These are phyloP conservation scores for Cephaloascus albidus DNA, from an alignment of 805 yeast genomes.

Conservation along the genomic window DNA sequence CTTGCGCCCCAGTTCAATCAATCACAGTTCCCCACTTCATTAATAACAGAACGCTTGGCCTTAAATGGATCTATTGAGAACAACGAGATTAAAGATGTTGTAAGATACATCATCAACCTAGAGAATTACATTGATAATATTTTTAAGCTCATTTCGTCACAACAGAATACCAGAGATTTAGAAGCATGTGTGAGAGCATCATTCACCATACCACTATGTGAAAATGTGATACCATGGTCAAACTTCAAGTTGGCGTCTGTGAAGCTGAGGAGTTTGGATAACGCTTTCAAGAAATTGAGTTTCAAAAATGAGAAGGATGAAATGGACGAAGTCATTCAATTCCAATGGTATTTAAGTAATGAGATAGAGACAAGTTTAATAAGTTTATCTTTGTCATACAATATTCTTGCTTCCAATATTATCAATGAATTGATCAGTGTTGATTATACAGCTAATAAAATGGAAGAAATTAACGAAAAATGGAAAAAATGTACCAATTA, in stretches of 20 bases:
- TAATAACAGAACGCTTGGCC: neutral
- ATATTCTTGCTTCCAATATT: neutral
- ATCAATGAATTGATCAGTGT: neutral
- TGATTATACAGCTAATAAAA: neutral
- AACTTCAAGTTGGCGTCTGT: neutral
- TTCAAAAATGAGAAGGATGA: neutral
- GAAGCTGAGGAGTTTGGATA: neutral
- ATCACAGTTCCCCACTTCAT: neutral
- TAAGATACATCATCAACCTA: neutral
- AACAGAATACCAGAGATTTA: neutral
- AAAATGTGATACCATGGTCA: neutral
- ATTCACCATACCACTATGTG: neutral
- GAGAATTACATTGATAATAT: neutral
- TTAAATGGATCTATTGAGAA: neutral
- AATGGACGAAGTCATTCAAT: too few species aligned
- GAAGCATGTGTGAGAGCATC: neutral
- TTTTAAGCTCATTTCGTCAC: neutral
- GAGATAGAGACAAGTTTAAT: neutral
- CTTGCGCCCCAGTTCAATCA: neutral
- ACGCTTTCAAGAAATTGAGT: neutral
- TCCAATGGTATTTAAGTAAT: neutral
- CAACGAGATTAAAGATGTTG: neutral
- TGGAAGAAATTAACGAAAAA: neutral
- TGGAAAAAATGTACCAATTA: neutral
- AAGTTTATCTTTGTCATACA: neutral